Evolutionary conservation across 2,329 filamentous ascomycete species (phyloP).

Genomic region (Colletotrichum eleusines): DNA sequence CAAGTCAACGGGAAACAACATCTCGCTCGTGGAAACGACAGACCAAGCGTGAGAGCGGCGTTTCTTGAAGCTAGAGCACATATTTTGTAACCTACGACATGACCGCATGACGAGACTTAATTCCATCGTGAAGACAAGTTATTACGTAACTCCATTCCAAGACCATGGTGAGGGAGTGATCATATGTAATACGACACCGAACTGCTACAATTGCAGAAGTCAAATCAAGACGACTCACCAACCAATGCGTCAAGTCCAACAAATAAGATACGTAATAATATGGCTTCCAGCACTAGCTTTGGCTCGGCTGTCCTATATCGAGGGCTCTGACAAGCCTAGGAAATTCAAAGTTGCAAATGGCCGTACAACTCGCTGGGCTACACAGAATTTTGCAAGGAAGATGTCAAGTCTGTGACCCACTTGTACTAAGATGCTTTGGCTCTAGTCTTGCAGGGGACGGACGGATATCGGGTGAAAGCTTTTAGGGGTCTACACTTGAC

Average conservation of each 20-base stretch:
- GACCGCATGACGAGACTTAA: not conserved
- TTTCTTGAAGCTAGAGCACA: rapidly evolving
- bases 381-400: not conserved
- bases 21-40: constrained; percentile 29
- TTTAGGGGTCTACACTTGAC: not conserved
- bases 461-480: not conserved
- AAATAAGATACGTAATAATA: not conserved
- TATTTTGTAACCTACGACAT: not conserved
- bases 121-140: not conserved
- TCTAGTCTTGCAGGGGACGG: not conserved
- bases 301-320: no score
- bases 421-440: not conserved
- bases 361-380: not conserved
- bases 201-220: no score
- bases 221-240: no score
- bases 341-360: not conserved
- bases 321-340: not conserved
- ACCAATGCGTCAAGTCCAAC: no score
- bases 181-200: no score
- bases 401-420: not conserved
- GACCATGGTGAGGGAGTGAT: no score
- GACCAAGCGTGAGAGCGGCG: not conserved
- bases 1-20: not conserved
- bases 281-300: not conserved
- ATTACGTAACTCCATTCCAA: no score